phyloP scores from a whole-genome alignment of 2,329 filamentous ascomycete species.

The Penicillium sp. region DNA sequence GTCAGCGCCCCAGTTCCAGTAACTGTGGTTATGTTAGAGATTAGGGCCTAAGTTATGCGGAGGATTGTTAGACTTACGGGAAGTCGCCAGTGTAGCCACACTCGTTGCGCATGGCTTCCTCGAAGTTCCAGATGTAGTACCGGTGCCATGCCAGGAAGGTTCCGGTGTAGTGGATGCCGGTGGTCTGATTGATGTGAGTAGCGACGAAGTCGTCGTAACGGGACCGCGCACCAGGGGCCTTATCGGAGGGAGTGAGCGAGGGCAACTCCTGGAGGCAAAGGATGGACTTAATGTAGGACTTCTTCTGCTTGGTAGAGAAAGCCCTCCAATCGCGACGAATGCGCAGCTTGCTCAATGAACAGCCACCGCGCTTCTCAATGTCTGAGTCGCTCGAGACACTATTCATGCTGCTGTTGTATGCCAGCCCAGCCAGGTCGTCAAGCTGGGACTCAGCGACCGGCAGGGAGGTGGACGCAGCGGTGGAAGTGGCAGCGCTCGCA shows the following conservation, averaged over 20 bases:
- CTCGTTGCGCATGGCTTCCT: conserved; percentile 26
- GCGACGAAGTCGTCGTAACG: conserved; percentile 48
- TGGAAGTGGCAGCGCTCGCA: not conserved
- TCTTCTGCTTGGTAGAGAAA: conserved; percentile 28
- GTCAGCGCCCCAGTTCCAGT: conserved; percentile 43
- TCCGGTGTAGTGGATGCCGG: conserved; percentile 36
- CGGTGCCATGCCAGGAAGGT: conserved; percentile 32
- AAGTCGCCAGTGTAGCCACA: conserved; percentile 34
- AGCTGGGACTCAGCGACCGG: conserved; percentile 13
- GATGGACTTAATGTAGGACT: conserved; percentile 40
- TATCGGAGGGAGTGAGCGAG: conserved; percentile 26
- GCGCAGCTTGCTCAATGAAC: conserved; percentile 13
- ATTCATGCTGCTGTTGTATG: conserved; percentile 6
- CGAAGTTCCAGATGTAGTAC: conserved; percentile 27
- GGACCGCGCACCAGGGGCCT: conserved; percentile 38
- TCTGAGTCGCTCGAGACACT: conserved; percentile 1
- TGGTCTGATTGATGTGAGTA: conserved; percentile 43
- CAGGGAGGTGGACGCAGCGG: conserved; percentile 2
- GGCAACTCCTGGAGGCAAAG: conserved; percentile 39
- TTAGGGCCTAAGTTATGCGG: not conserved
- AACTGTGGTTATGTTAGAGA: conserved; percentile 15
- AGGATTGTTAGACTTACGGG: conserved; percentile 16
- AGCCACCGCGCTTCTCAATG: conserved; percentile 7
- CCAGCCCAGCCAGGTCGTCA: conserved; percentile 10
- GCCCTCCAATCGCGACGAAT: conserved; percentile 25